These are phyloP conservation scores for Arabis hirsuta DNA, from an alignment of 345 rosid species.

Conservation along the genomic window DNA sequence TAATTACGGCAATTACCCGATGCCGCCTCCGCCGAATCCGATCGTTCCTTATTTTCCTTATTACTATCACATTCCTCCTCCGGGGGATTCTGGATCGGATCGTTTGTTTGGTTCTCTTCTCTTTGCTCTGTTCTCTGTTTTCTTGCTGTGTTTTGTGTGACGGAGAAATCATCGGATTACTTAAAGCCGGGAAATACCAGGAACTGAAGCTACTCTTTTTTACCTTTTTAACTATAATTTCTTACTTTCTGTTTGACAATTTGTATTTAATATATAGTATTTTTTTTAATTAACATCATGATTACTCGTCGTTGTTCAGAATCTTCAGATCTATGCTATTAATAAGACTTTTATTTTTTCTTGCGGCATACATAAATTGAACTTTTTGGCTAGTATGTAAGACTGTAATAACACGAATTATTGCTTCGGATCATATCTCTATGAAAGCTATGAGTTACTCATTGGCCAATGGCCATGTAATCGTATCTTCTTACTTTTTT, in stretches of 20 bases:
- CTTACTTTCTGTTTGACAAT: slow-evolving; percentile 17
- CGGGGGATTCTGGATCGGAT: slow-evolving; percentile 39
- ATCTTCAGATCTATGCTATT: background rate
- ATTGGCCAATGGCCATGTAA: slow-evolving; percentile 45
- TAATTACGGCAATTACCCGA: slow-evolving; percentile 47
- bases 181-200: slow-evolving; percentile 1
- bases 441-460: slow-evolving; percentile 20
- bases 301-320: slow-evolving; percentile 2
- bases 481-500: slow-evolving; percentile 21
- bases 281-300: background rate
- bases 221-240: background rate
- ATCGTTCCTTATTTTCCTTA: slow-evolving; percentile 98
- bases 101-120: background rate
- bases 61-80: slow-evolving; percentile 78
- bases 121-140: slow-evolving; percentile 26
- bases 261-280: slow-evolving; percentile 24
- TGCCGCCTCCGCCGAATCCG: slow-evolving; percentile 94
- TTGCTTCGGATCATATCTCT: background rate
- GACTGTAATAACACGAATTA: too few species aligned
- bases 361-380: background rate
- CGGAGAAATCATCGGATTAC: background rate
- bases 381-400: background rate
- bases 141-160: slow-evolving; percentile 44
- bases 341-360: background rate
- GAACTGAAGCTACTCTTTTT: background rate